A percentile compares a stretch with the other conserved stretches of the same genome.
phyloP scores from a whole-genome alignment of 805 yeast genomes.

The Hanseniaspora lachancei region DNA sequence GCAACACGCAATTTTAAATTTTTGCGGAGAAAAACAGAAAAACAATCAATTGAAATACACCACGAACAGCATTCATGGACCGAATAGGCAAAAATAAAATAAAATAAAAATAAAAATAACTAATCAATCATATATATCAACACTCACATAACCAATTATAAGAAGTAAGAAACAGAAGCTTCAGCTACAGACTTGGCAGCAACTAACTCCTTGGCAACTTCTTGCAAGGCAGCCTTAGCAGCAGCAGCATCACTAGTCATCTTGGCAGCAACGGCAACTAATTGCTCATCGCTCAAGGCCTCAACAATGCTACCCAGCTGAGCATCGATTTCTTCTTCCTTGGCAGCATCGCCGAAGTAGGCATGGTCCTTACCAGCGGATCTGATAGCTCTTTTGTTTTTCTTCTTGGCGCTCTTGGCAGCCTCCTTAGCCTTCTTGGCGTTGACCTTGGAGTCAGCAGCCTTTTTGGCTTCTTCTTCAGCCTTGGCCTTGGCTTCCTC shows the following conservation, averaged over 20 bases:
- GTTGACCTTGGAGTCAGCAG: slow-evolving; percentile 50
- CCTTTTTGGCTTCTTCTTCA: slow-evolving; percentile 59
- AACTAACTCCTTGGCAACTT: slow-evolving; percentile 39
- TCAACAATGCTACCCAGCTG: slow-evolving; percentile 74
- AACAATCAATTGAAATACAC: not conserved
- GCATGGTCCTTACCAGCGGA: slow-evolving; percentile 65
- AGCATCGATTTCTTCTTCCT: slow-evolving; percentile 54
- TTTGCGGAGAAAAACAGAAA: not conserved
- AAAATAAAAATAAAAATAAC: not conserved
- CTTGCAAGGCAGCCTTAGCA: slow-evolving; percentile 48
- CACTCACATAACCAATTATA: slow-evolving; percentile 15
- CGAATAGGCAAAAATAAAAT: not conserved
- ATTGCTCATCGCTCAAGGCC: slow-evolving; percentile 62
- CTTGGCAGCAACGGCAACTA: slow-evolving; percentile 60
- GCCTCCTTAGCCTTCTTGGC: slow-evolving; percentile 93
- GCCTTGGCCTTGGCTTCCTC: slow-evolving; percentile 73
- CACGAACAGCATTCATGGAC: not conserved
- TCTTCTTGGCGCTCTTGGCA: slow-evolving; percentile 82
- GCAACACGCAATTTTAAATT: too few species aligned
- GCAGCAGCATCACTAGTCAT: slow-evolving; percentile 41
- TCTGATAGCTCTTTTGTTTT: slow-evolving; percentile 84
- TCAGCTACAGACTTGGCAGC: slow-evolving; percentile 45
- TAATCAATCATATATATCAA: not conserved
- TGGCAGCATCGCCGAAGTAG: slow-evolving; percentile 69
- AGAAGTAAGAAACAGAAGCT: slow-evolving; percentile 42